These are phyloP conservation scores for Ichthyophthirius multifiliis DNA, from an alignment of 169 alveolate genomes.

Conservation along the genomic window DNA sequence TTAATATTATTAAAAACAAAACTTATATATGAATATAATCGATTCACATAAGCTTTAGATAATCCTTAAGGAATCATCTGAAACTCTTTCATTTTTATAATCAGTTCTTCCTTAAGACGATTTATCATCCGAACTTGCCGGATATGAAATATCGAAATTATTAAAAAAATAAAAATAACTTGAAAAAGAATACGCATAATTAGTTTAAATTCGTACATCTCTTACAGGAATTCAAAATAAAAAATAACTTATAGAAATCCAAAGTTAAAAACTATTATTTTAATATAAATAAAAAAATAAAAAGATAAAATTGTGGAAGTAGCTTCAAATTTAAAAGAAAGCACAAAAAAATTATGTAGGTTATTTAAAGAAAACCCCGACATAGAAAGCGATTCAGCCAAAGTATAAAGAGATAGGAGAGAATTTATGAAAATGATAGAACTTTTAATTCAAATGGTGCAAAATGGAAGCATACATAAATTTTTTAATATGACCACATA, in stretches of 20 bases:
- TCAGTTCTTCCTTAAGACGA: conserved; percentile 20
- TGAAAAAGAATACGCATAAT: conserved; percentile 30
- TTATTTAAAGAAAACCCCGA: conserved; percentile 44
- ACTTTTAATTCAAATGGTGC: neutral
- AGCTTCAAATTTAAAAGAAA: conserved; percentile 35
- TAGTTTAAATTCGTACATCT: conserved; percentile 21
- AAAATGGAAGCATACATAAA: conserved; percentile 15
- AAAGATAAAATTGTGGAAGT: conserved; percentile 5
- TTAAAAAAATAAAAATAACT: conserved; percentile 11
- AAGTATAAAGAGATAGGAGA: conserved; percentile 28
- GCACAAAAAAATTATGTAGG: conserved; percentile 41
- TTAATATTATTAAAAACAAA: no score
- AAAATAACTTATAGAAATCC: conserved; percentile 10
- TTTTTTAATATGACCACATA: conserved; percentile 19
- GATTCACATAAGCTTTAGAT: conserved; percentile 23
- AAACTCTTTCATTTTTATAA: conserved; percentile 18
- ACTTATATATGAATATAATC: conserved; percentile 37
- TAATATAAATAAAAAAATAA: neutral
- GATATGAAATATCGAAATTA: conserved; percentile 35
- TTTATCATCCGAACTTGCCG: conserved; percentile 43
- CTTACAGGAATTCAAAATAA: conserved; percentile 30
- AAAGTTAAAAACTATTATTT: no score
- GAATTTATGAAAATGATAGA: conserved; percentile 19
- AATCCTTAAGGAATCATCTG: conserved; percentile 21
- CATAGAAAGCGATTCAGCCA: conserved; percentile 32